Base-by-base conservation (phyloP, 345 rosid genomes). In the Arabidopsis suecica region DNA sequence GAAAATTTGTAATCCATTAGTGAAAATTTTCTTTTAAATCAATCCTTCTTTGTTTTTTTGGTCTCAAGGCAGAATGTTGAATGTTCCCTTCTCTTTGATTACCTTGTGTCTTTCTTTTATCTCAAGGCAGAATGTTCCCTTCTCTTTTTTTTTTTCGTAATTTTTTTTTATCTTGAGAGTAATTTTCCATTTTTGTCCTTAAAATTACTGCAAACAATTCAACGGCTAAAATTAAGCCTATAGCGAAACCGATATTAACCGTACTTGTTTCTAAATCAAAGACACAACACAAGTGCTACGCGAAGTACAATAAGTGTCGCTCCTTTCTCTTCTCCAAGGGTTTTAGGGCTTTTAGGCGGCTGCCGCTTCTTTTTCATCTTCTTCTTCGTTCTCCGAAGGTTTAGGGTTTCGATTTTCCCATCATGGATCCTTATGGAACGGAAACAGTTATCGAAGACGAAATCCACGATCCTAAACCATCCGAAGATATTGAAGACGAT, bases 391-490 rank as follows among this genome's bases (percentile, higher is more conserved):
- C 53, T 58, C 71, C 3, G 12, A 49, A 23, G 60, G 38, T 20
- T 71, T 22, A 68, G 70, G 65, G 42, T 45, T 64, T 54, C 69
- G 61, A 63, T 70, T 67, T 36, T 8, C 9, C 47, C 20, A 45
- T 53, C 34, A 86, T 90, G 96, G 89, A 89, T 71, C 81, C 83
- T 1, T 84, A 83, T 20, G 81, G 69, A 63, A 80, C 78, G 8
- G 89, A 85, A 58, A 10, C 85, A 45, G 73, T 65, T 44, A 67
- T 57, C 13, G 86, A 80, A 14, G 82, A 77, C 5, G 89, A 84
- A 37, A 60, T 80, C 30, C 72, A 83, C 82, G 79, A 84, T 48
- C 62, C 56, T 41, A 85, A 75, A 82, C 83, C 88, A 65, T 65
- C 77, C 6, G 76, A 82, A 72, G 77, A 76, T 28, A 59, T 69